A percentile compares a stretch with the other conserved stretches of the same genome.
Evolutionary conservation across 2,329 filamentous ascomycete species (phyloP).

Genomic region (Fusarium compactum): DNA sequence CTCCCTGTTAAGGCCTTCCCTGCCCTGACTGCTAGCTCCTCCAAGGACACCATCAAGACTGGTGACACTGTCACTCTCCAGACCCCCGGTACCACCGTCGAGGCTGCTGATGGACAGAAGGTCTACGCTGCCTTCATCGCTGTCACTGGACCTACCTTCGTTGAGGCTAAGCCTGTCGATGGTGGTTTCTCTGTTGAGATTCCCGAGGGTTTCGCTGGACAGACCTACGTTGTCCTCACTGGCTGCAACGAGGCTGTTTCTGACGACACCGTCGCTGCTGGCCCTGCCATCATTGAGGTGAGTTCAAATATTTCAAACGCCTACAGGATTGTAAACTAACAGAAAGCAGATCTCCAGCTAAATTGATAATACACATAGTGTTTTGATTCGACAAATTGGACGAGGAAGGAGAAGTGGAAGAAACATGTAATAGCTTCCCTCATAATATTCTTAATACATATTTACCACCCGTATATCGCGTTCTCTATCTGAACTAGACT

Average conservation of each 20-base stretch:
- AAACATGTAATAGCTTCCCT: neutral
- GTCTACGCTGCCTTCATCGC: conserved; percentile 54
- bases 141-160: conserved; percentile 44
- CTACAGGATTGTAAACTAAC: neutral
- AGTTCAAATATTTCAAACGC: neutral
- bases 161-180: conserved; percentile 34
- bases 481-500: neutral
- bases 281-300: conserved; percentile 53
- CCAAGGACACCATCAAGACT: conserved; percentile 42
- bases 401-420: neutral
- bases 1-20: conserved; percentile 74
- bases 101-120: conserved; percentile 37
- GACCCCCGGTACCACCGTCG: conserved; percentile 46
- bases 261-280: conserved; percentile 55
- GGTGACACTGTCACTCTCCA: conserved; percentile 45
- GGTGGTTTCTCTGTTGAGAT: conserved; percentile 44
- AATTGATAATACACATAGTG: neutral
- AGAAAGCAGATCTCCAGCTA: conserved; percentile 22
- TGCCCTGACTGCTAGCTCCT: conserved; percentile 52
- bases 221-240: conserved; percentile 56
- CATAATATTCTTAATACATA: conserved; percentile 9
- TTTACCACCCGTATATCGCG: neutral
- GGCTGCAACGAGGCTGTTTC: conserved; percentile 51
- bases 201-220: conserved; percentile 51
- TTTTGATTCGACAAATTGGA: neutral